Conservation (phyloP, 2,329 filamentous ascomycete species). For the Sordariomycetes sp. region DNA sequence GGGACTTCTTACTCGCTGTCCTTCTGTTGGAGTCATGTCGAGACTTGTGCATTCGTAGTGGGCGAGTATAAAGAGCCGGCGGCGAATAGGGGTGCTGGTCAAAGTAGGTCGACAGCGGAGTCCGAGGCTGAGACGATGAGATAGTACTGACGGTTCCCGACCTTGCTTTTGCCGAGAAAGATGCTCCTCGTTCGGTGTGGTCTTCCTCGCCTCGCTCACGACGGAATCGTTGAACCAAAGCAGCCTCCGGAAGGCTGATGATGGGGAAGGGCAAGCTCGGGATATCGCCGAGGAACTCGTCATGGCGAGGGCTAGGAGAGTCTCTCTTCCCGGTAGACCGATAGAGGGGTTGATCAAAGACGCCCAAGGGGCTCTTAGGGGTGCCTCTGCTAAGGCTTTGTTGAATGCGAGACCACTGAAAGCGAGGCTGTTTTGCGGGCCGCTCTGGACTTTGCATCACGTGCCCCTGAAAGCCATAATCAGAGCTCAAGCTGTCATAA, state of each 20-base stretch:
- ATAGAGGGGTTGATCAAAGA: slow-evolving; percentile 14
- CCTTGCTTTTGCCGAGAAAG: slow-evolving; percentile 17
- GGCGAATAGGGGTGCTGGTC: not conserved
- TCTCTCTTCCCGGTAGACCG: slow-evolving; percentile 2
- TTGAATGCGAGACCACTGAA: slow-evolving; percentile 16
- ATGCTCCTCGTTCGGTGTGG: slow-evolving; percentile 18
- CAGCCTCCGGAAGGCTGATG: slow-evolving; percentile 26
- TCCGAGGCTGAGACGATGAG: slow-evolving; percentile 12
- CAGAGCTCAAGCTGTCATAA: slow-evolving; percentile 21
- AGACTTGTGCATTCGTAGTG: too few species aligned
- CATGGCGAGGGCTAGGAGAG: slow-evolving; percentile 7
- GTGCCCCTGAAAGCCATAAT: slow-evolving; percentile 6
- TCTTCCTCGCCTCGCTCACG: slow-evolving; percentile 25
- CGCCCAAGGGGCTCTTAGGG: slow-evolving; percentile 11
- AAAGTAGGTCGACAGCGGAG: slow-evolving; percentile 13
- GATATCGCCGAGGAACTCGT: slow-evolving; percentile 12
- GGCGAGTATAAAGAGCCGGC: not conserved
- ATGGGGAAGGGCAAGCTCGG: slow-evolving; percentile 23
- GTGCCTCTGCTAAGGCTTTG: slow-evolving; percentile 13
- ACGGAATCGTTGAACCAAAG: slow-evolving; percentile 20
- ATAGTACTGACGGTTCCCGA: slow-evolving; percentile 20
- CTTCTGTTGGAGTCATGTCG: too few species aligned
- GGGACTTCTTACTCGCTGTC: not conserved
- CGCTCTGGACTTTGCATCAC: too few species aligned
- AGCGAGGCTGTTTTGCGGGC: slow-evolving; percentile 1